phyloP scores from a whole-genome alignment of 129 eudicot species.

The Flaveria linearis region DNA sequence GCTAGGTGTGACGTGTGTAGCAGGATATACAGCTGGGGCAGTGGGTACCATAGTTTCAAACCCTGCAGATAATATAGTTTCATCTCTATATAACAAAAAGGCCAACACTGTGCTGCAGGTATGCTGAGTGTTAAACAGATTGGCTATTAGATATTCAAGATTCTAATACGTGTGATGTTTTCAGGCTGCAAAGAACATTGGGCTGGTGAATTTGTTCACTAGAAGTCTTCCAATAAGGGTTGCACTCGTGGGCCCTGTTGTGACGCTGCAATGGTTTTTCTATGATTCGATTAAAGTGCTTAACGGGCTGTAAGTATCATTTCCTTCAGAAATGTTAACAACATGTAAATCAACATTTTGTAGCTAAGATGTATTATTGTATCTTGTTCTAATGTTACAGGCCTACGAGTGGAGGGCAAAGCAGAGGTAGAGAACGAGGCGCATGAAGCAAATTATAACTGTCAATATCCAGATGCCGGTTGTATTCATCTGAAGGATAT shows the following conservation, averaged over 20 bases:
- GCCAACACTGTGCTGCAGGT: constrained; percentile 66
- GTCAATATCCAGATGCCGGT: constrained; percentile 4
- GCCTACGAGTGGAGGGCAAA: constrained; percentile 91
- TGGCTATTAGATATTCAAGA: not conserved
- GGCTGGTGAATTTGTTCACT: constrained; percentile 69
- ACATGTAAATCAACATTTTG: not conserved
- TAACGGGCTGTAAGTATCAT: constrained; percentile 79
- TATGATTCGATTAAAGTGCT: constrained; percentile 82
- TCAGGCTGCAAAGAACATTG: constrained; percentile 76
- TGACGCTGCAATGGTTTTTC: constrained; percentile 87
- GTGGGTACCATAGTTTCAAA: constrained; percentile 82
- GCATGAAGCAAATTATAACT: constrained; percentile 10
- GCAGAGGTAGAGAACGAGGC: constrained; percentile 36
- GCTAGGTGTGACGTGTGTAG: constrained; percentile 77
- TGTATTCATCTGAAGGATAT: not conserved
- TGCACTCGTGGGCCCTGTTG: constrained; percentile 81
- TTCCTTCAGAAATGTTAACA: not conserved
- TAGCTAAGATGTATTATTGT: not conserved
- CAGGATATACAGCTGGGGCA: constrained; percentile 89
- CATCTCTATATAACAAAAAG: constrained; percentile 72
- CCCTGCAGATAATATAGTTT: constrained; percentile 87
- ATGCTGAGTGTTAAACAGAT: constrained; percentile 15
- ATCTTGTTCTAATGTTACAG: constrained; percentile 31
- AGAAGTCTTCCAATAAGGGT: constrained; percentile 89
- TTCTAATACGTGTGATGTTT: not conserved